phyloP scores from a whole-genome alignment of 805 yeast species.

The Wickerhamiella allomyrinae region DNA sequence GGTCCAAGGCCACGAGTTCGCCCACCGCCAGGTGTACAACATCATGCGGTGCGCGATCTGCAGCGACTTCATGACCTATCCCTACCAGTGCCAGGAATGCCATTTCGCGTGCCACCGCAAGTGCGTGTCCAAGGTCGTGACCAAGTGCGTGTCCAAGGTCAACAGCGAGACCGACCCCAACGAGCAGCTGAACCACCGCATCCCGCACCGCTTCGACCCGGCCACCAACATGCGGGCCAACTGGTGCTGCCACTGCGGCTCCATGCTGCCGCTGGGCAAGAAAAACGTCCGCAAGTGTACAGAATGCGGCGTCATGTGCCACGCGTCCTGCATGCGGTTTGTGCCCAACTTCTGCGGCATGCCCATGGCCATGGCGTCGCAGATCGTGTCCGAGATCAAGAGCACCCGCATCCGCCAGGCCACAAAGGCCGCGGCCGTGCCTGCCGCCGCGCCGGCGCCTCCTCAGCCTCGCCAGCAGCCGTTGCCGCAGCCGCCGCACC shows the following conservation, averaged over 20 bases:
- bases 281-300: conserved; percentile 85
- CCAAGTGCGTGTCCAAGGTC: conserved; percentile 48
- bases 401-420: conserved; percentile 29
- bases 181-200: conserved; percentile 83
- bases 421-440: conserved; percentile 16
- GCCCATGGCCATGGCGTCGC: conserved; percentile 93
- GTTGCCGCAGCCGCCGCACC: background rate
- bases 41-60: conserved; percentile 97
- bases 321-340: conserved; percentile 77
- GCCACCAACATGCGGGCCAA: conserved; percentile 85
- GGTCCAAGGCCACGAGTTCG: conserved; percentile 94
- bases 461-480: background rate
- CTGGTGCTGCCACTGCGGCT: conserved; percentile 99
- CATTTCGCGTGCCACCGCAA: conserved; percentile 63
- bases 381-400: conserved; percentile 70
- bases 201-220: conserved; percentile 94
- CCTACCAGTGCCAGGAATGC: conserved; percentile 72
- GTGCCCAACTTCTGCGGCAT: conserved; percentile 99
- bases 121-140: conserved; percentile 64
- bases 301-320: conserved; percentile 87
- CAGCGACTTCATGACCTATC: conserved; percentile 79
- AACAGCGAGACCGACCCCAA: conserved; percentile 37
- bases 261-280: conserved; percentile 86
- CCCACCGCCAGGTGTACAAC: conserved; percentile 75
- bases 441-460: conserved; percentile 1